These are phyloP conservation scores for Kalmanozyma brasiliensis DNA, from an alignment of 1,284 basidiomycete genomes.

Conservation along the genomic window DNA sequence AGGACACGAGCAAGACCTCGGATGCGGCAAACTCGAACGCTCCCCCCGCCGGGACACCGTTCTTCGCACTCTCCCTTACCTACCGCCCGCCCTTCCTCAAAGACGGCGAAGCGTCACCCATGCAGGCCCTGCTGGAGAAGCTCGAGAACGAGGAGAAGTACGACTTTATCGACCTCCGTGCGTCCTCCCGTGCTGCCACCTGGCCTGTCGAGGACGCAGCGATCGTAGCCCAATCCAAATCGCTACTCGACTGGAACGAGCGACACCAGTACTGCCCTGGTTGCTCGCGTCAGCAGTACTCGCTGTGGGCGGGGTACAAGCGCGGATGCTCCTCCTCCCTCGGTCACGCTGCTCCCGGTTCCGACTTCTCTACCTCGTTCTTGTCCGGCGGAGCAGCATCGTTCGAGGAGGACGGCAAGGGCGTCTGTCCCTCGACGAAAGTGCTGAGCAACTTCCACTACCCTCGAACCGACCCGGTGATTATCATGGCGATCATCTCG, in stretches of 20 bases:
- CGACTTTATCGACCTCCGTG: slow-evolving; percentile 62
- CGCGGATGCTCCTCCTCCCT: slow-evolving; percentile 74
- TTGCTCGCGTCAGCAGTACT: slow-evolving; percentile 84
- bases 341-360: slow-evolving; percentile 40
- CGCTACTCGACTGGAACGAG: slow-evolving; percentile 65
- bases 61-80: slow-evolving; percentile 64
- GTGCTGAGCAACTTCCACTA: slow-evolving; percentile 61
- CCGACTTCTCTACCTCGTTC: slow-evolving; percentile 21
- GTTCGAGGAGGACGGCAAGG: slow-evolving; percentile 42
- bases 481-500: slow-evolving; percentile 89
- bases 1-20: slow-evolving; percentile 5
- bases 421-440: slow-evolving; percentile 36
- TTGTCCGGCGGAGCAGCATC: background rate
- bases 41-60: slow-evolving; percentile 54
- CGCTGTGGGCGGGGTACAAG: slow-evolving; percentile 97
- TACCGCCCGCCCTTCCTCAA: slow-evolving; percentile 30
- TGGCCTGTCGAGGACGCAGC: slow-evolving; percentile 56
- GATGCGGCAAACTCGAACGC: slow-evolving; percentile 10
- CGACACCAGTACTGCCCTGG: slow-evolving; percentile 81
- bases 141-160: slow-evolving; percentile 34
- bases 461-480: slow-evolving; percentile 72
- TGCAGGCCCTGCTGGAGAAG: slow-evolving; percentile 30
- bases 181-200: slow-evolving; percentile 36
- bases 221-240: slow-evolving; percentile 58
- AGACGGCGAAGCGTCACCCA: slow-evolving; percentile 14